Conservation (phyloP, 169 alveolate genomes). For the Plasmodium vivax region DNA sequence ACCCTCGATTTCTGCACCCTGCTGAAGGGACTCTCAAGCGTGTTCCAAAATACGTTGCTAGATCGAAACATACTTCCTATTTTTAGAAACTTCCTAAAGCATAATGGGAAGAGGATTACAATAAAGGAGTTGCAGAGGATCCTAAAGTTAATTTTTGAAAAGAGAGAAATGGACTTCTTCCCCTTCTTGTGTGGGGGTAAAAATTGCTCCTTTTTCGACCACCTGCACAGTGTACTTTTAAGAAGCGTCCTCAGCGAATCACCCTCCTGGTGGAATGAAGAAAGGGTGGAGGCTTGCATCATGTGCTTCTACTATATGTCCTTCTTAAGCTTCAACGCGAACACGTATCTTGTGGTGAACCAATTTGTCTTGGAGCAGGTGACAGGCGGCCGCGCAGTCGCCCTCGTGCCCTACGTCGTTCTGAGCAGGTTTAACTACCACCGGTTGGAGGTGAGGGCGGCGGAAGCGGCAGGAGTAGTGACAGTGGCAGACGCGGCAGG, state of each 20-base stretch:
- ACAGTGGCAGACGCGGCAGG: background rate
- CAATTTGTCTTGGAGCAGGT: constrained; percentile 5
- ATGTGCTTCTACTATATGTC: constrained; percentile 66
- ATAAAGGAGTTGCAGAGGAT: constrained; percentile 36
- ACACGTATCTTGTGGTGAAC: background rate
- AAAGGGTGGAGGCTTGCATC: background rate
- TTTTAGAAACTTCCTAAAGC: constrained; percentile 16
- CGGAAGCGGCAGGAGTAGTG: background rate
- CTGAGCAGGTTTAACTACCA: constrained; percentile 53
- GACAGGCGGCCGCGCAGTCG: background rate
- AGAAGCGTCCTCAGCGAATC: constrained; percentile 5
- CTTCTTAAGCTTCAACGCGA: constrained; percentile 13
- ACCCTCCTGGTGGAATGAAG: background rate
- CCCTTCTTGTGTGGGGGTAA: background rate
- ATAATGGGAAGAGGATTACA: constrained; percentile 9
- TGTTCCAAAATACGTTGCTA: constrained; percentile 1
- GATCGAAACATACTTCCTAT: constrained; percentile 6
- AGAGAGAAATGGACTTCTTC: background rate
- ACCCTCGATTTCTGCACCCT: constrained; percentile 26
- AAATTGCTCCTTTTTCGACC: background rate
- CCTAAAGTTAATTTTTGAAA: constrained; percentile 13
- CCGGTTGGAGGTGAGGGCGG: background rate
- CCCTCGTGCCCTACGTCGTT: constrained; percentile 29
- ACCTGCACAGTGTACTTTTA: constrained; percentile 21
- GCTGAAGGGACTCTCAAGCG: constrained; percentile 21